Conservation (phyloP, 2,329 filamentous ascomycete genomes). For the Ophiosphaerella narmari region DNA sequence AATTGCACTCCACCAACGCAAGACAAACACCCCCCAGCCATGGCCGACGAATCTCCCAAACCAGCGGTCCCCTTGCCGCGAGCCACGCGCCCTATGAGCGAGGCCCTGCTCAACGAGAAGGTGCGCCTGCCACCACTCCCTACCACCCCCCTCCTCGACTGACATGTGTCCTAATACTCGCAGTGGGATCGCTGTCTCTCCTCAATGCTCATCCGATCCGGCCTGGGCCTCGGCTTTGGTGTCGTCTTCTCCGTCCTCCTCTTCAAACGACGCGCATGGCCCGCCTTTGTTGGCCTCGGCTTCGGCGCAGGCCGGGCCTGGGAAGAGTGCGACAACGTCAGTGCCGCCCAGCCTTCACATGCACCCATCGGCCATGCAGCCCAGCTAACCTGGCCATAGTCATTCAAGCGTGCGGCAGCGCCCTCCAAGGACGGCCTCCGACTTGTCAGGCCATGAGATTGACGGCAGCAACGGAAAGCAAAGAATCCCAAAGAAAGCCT, state of each 20-base stretch:
- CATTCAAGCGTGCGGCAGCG: constrained; percentile 57
- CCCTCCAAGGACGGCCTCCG: constrained; percentile 56
- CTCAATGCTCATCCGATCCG: constrained; percentile 94
- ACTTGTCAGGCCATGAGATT: constrained; percentile 50
- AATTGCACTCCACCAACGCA: constrained; percentile 27
- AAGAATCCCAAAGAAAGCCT: constrained; percentile 5
- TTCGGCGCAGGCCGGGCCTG: constrained; percentile 97
- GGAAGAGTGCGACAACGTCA: constrained; percentile 89
- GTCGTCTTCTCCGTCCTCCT: constrained; percentile 98
- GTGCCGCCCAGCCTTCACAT: constrained; percentile 20
- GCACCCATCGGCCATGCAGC: not conserved
- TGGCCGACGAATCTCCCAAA: constrained; percentile 62
- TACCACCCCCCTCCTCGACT: not conserved
- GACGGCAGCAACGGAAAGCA: not conserved
- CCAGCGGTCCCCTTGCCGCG: constrained; percentile 69
- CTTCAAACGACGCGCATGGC: constrained; percentile 98
- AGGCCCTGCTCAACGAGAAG: constrained; percentile 99
- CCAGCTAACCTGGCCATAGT: constrained; percentile 39
- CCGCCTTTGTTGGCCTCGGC: constrained; percentile 89
- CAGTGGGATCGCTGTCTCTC: constrained; percentile 99
- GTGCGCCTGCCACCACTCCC: constrained; percentile 56
- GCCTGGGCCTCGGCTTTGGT: constrained; percentile 93
- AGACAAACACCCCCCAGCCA: constrained; percentile 43
- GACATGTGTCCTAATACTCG: not conserved
- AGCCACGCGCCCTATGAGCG: constrained; percentile 81